A percentile compares a stretch with the other conserved stretches of the same genome.
Evolutionary conservation across 148 eudicot genomes (phyloP).

Genomic region (Agrostemma githago): DNA sequence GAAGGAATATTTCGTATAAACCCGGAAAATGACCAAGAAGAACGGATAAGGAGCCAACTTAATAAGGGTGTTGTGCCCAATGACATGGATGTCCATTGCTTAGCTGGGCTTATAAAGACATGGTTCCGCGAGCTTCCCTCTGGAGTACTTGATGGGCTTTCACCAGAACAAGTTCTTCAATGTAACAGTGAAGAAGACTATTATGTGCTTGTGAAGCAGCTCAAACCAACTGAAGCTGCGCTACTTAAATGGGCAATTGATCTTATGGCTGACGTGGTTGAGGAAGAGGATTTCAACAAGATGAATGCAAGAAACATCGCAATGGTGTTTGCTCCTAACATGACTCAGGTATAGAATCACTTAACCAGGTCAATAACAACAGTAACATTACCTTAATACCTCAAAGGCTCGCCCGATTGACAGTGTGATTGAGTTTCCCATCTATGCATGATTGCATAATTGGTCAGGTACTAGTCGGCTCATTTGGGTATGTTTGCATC

Average conservation of each 20-base stretch:
- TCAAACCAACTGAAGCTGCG: constrained; percentile 69
- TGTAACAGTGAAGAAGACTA: constrained; percentile 74
- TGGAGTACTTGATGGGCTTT: constrained; percentile 86
- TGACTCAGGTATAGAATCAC: constrained; percentile 66
- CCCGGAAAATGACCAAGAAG: constrained; percentile 79
- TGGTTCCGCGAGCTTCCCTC: constrained; percentile 93
- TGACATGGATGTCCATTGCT: constrained; percentile 80
- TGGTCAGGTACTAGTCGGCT: neutral
- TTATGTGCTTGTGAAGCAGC: constrained; percentile 61
- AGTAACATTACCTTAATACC: neutral
- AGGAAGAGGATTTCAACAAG: constrained; percentile 81
- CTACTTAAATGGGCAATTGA: constrained; percentile 85
- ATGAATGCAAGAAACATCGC: constrained; percentile 95
- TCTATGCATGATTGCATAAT: too few species aligned
- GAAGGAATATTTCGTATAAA: constrained; percentile 93
- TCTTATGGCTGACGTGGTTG: constrained; percentile 98
- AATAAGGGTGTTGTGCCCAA: constrained; percentile 79
- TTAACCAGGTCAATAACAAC: neutral
- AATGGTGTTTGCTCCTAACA: constrained; percentile 92
- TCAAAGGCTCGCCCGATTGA: neutral
- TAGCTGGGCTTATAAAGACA: constrained; percentile 83
- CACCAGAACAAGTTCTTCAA: constrained; percentile 70
- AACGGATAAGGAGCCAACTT: constrained; percentile 67
- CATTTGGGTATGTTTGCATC: neutral
- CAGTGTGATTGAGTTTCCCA: neutral